Evolutionary conservation across 2,329 filamentous ascomycete genomes (phyloP).

Genomic region (Xylaria hypoxylon): DNA sequence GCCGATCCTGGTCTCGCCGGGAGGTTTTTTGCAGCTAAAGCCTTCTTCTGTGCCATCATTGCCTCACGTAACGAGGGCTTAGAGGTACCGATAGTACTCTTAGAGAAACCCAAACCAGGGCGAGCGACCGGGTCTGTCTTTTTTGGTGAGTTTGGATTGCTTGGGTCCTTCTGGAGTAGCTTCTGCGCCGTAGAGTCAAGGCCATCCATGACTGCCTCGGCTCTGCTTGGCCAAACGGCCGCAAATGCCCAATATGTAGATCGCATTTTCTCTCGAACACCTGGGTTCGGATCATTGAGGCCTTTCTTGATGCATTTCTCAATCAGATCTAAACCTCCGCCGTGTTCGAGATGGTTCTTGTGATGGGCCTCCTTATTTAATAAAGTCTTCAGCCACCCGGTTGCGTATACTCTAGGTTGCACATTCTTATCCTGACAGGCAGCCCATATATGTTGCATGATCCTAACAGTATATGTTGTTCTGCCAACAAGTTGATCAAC

Average conservation of each 20-base stretch:
- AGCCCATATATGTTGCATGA: constrained; percentile 86
- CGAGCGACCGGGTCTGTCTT: constrained; percentile 64
- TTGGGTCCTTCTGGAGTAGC: constrained; percentile 82
- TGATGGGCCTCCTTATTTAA: constrained; percentile 81
- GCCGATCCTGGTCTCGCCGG: constrained; percentile 71
- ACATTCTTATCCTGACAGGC: constrained; percentile 95
- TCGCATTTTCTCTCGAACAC: constrained; percentile 87
- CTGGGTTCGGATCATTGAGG: constrained; percentile 88
- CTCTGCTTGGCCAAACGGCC: constrained; percentile 79
- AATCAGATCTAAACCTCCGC: constrained; percentile 82
- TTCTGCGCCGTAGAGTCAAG: constrained; percentile 83
- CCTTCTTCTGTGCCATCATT: constrained; percentile 84
- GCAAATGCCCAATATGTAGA: constrained; percentile 88
- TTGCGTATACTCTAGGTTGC: constrained; percentile 81
- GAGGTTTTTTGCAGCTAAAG: constrained; percentile 63
- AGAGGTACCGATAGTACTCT: constrained; percentile 67
- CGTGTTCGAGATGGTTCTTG: constrained; percentile 85
- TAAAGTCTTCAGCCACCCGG: constrained; percentile 86
- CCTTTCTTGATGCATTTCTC: constrained; percentile 92
- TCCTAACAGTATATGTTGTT: constrained; percentile 80
- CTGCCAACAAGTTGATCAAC: constrained; percentile 84
- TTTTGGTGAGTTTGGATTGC: constrained; percentile 79
- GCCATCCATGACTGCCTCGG: constrained; percentile 81
- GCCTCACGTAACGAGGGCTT: constrained; percentile 82
- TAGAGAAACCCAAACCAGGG: constrained; percentile 70